phyloP scores from a whole-genome alignment of 1,139 yeast genomes.

The Pichia sp. region DNA sequence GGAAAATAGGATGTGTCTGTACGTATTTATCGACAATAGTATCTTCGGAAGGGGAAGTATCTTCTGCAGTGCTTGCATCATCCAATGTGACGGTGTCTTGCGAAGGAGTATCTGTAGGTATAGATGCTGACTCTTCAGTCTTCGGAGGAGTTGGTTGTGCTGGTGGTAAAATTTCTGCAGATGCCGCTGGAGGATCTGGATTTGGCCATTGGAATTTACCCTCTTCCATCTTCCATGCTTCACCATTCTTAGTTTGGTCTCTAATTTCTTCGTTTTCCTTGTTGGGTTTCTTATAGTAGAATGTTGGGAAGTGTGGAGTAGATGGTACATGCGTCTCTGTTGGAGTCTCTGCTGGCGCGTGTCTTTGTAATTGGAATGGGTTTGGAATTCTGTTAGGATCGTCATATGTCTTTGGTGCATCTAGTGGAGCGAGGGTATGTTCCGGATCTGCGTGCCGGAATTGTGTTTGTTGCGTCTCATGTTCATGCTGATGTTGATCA shows the following conservation, averaged over 20 bases:
- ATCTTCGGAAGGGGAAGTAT: too few relatives aligned
- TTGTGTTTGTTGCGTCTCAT: too few relatives aligned
- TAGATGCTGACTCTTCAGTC: too few relatives aligned
- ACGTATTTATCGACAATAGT: constrained; percentile 14
- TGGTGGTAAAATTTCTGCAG: neutral
- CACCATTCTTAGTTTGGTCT: constrained; percentile 28
- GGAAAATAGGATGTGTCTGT: constrained; percentile 33
- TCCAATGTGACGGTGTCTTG: too few relatives aligned
- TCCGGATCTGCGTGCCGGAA: too few relatives aligned
- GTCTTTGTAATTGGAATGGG: constrained; percentile 4
- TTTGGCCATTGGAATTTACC: constrained; percentile 22
- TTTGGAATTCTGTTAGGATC: constrained; percentile 4
- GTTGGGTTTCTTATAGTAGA: constrained; percentile 13
- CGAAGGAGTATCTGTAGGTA: too few relatives aligned
- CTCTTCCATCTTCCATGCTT: constrained; percentile 33
- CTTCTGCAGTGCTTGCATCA: too few relatives aligned
- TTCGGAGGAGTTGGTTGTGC: too few relatives aligned
- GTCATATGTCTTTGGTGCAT: neutral
- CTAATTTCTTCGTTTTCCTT: constrained; percentile 3
- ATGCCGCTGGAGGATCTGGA: neutral
- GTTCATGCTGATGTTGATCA: too few relatives aligned
- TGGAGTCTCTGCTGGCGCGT: neutral
- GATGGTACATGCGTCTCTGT: neutral
- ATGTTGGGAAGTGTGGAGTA: constrained; percentile 14
- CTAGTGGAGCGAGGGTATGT: neutral